Evolutionary conservation across 2,329 filamentous ascomycete genomes (phyloP), one percentile per base, ranked within the genome.

Genomic region (Diaporthe vexans): DNA sequence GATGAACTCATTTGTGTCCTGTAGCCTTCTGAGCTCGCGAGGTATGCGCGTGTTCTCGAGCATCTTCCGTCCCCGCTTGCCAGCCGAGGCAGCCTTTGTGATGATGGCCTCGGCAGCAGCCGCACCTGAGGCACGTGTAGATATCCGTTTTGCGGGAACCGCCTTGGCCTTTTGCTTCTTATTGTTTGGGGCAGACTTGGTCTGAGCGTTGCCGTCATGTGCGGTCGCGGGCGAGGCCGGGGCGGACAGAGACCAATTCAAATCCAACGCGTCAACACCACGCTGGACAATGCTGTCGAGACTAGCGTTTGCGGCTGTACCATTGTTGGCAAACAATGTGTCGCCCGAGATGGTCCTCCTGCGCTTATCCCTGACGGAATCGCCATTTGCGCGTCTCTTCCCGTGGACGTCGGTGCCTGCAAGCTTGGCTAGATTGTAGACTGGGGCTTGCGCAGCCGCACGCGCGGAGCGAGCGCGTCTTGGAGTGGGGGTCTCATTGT

Each of bases 361-460:
- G 69, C 85, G 84, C 75, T 85, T 84, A 52, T 86, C 82, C 43
- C 82, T 79, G 15, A 87, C 84, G 35, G 81, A 78, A 76, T 90
- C 88, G 74, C 88, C 87, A 59, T 88, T 90, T 58, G 87, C 81
- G 82, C 84, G 87, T 83, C 84, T 87, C 78, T 88, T 90, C 68
- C 88, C 91, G 77, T 93, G 91, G 57, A 88, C 86, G 37, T 88
- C 87, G 63, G 90, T 93, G 77, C 91, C 91, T 74, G 87, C 88
- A 69, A 93, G 85, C 78, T 89, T 88, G 76, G 90, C 86, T 21
- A 93, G 83, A 78, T 94, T 94, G 83, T 94, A 94, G 21, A 91
- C 89, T 17, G 89, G 87, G 24, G 90, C 84, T 71, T 86, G 88
- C n/a, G 70, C 48, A 83, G 79, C 76, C 89, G 88, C 51, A 86